Conservation (phyloP, 352 stramenopile species). For the Globisporangium echinulatum region DNA sequence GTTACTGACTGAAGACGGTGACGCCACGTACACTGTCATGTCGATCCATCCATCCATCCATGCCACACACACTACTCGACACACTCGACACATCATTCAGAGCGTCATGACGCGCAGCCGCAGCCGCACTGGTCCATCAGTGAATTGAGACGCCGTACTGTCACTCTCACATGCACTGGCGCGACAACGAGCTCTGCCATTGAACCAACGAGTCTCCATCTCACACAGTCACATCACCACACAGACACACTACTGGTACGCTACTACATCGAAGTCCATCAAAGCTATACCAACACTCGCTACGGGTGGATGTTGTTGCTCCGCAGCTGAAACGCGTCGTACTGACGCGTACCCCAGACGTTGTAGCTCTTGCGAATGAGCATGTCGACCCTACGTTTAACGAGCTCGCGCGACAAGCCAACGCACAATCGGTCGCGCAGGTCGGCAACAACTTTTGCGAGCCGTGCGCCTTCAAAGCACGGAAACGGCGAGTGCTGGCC, state of each 20-base stretch:
- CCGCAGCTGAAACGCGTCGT: conserved; percentile 86
- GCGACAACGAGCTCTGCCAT: too few species aligned
- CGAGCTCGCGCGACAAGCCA: conserved; percentile 53
- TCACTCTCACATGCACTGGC: background rate
- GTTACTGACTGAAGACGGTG: too few species aligned
- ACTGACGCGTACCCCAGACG: conserved; percentile 84
- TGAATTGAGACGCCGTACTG: background rate
- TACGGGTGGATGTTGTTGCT: conserved; percentile 88
- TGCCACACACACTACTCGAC: too few species aligned
- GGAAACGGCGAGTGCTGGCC: conserved; percentile 92
- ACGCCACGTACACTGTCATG: too few species aligned
- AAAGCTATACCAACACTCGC: background rate
- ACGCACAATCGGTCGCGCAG: conserved; percentile 65
- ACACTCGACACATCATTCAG: too few species aligned
- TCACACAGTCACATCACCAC: too few species aligned
- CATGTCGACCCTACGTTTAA: conserved; percentile 67
- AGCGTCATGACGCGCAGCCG: too few species aligned
- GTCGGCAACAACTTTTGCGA: conserved; percentile 55
- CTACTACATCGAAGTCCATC: background rate
- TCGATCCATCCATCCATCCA: too few species aligned
- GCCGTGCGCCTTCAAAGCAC: conserved; percentile 83
- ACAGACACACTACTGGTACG: too few species aligned
- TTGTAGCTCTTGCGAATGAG: conserved; percentile 88
- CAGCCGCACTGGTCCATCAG: too few species aligned
- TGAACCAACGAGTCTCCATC: too few species aligned